Percentiles rank a stretch among this genome's conserved stretches.
These are phyloP conservation scores for Lactarius quietus DNA, from an alignment of 768 basidiomycete species.

Conservation along the genomic window DNA sequence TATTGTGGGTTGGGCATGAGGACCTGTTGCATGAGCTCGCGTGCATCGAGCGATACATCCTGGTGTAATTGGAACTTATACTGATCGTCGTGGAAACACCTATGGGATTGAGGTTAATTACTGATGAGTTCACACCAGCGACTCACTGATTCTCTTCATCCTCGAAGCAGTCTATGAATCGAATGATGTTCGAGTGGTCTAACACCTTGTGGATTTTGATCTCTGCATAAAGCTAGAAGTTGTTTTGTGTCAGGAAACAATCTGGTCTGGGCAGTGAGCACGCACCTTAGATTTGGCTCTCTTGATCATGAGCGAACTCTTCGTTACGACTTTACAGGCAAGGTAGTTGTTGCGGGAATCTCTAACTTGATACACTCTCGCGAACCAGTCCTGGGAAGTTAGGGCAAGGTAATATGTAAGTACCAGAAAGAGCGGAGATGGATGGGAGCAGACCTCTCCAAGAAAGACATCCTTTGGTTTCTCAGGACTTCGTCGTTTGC, in stretches of 20 bases:
- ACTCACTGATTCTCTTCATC: slow-evolving; percentile 91
- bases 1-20: no score
- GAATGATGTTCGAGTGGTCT: slow-evolving; percentile 88
- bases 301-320: slow-evolving; percentile 86
- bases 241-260: not conserved
- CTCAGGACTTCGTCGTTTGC: slow-evolving; percentile 50
- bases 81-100: no score
- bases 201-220: slow-evolving; percentile 96
- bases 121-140: no score
- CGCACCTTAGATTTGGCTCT: slow-evolving; percentile 94
- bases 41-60: no score
- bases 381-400: no score
- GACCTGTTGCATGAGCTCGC: no score
- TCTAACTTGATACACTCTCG: slow-evolving; percentile 93
- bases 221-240: slow-evolving; percentile 88
- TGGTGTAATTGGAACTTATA: no score
- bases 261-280: not conserved
- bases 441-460: slow-evolving; percentile 66
- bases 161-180: slow-evolving; percentile 92
- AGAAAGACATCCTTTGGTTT: slow-evolving; percentile 77
- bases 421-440: slow-evolving; percentile 32
- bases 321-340: slow-evolving; percentile 96
- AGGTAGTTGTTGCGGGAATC: slow-evolving; percentile 58
- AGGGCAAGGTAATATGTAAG: no score
- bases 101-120: no score